Base-by-base conservation (phyloP, 2,329 filamentous ascomycete genomes). In the Metarhizium guizhouense region DNA sequence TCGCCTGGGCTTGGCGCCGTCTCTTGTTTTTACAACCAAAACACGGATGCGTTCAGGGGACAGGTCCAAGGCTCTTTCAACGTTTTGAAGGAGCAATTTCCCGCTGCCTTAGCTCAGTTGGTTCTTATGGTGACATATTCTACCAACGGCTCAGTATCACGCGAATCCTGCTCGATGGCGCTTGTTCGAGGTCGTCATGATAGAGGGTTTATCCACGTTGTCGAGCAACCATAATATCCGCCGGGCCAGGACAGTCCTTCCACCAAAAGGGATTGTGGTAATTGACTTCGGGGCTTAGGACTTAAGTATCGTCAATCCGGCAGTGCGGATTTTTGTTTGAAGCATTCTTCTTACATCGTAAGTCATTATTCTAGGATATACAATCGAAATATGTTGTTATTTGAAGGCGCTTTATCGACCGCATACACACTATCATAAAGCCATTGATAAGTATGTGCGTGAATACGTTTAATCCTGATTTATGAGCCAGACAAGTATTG, bases 11-110 rank as follows among this genome's bases (percentile, higher is more conserved):
- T 82, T 83, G 83, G 79, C 82, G 80, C 82, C 83, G 80, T 86
- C 82, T 81, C 79, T 86, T 83, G 87, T 89, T 89, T 89, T 88
- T 86, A 79, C 84, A 89, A 90, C 85, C 82, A 88, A 89, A 88
- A 87, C 83, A 85, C 80, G 75, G 75, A 78, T 85, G 81, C 81
- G 83, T 86, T 88, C 85, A 88, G 89, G 85, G 81, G 20, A 76
- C 73, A 82, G 82, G 83, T 82, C 82, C 82, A 85, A 82, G 80
- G 78, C 79, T 78, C 54, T 76, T 76, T 75, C 72, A 71, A 76
- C 76, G 74, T 81, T 75, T 80, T 63, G 64, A 66, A 76, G 75
- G 76, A 74, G 75, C 77, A 77, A 11, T 83, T 75, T 80, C 87
- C 83, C 87, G 2, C 6, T 48, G 45, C 45, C 45, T 4, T 48